Evolutionary conservation across 148 eudicot species (phyloP).

Genomic region (Nepenthes gracilis): DNA sequence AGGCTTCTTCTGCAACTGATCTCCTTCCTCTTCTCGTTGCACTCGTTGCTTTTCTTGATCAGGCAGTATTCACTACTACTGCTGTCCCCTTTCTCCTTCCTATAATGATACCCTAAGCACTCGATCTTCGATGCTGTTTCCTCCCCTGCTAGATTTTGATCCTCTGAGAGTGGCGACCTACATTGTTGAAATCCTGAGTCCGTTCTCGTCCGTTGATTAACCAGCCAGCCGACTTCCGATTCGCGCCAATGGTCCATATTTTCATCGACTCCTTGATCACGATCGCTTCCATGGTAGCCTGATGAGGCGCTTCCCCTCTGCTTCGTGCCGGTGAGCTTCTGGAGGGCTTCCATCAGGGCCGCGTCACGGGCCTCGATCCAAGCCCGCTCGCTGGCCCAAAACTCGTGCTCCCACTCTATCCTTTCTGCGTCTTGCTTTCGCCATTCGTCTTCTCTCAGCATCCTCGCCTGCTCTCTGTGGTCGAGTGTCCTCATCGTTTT

Average conservation of each 20-base stretch:
- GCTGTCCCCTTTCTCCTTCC: background rate
- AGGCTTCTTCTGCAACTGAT: background rate
- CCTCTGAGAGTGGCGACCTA: background rate
- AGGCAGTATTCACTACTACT: background rate
- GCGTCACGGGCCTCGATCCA: conserved; percentile 59
- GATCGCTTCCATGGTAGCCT: background rate
- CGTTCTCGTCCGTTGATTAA: background rate
- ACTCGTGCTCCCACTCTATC: conserved; percentile 37
- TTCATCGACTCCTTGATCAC: background rate
- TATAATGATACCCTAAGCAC: background rate
- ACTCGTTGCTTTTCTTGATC: background rate
- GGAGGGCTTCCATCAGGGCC: conserved; percentile 16
- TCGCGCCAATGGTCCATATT: background rate
- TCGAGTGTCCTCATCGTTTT: conserved; percentile 41
- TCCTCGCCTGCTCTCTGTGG: conserved; percentile 42
- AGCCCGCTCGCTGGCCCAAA: conserved; percentile 52
- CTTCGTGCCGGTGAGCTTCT: background rate
- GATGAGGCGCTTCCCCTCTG: background rate
- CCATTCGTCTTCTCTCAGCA: conserved; percentile 45
- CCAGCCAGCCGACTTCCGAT: background rate
- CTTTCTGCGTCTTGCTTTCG: conserved; percentile 37
- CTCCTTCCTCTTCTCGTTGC: conserved; percentile 1
- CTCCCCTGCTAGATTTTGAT: background rate
- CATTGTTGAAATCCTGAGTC: background rate
- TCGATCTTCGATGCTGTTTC: background rate